These are phyloP conservation scores for Cornus controversa DNA, from an alignment of 148 eudicot species.

Conservation along the genomic window DNA sequence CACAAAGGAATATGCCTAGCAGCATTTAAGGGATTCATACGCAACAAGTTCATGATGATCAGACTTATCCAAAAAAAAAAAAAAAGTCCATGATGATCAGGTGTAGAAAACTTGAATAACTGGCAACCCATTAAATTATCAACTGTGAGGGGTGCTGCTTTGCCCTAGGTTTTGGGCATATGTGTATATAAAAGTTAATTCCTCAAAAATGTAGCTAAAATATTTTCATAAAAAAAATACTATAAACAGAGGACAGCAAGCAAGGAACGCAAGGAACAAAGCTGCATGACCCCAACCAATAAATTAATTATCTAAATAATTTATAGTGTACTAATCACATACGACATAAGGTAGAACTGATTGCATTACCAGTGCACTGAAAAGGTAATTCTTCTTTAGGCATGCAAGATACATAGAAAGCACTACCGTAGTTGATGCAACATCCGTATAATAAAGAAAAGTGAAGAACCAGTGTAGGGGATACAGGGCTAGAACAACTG, in stretches of 20 bases:
- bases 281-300: neutral
- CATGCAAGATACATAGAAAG: constrained; percentile 66
- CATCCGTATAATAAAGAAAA: constrained; percentile 85
- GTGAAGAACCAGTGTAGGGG: constrained; percentile 97
- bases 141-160: neutral
- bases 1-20: neutral
- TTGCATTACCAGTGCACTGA: constrained; percentile 67
- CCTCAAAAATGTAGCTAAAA: neutral
- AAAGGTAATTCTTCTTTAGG: constrained; percentile 57
- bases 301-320: neutral
- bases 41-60: neutral
- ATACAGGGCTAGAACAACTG: constrained; percentile 67
- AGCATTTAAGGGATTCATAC: neutral
- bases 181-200: neutral
- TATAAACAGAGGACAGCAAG: neutral
- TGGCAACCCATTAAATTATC: neutral
- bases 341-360: constrained; percentile 3
- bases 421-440: constrained; percentile 68
- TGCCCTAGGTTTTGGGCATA: neutral
- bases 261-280: neutral
- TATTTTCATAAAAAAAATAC: neutral
- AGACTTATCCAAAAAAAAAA: too few species aligned
- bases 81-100: neutral
- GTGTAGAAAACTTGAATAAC: neutral
- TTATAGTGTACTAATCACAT: neutral